Percentiles rank a stretch among this genome's conserved stretches.
Evolutionary conservation across 768 basidiomycete genomes (phyloP).

Genomic region (Gautieria morchelliformis): DNA sequence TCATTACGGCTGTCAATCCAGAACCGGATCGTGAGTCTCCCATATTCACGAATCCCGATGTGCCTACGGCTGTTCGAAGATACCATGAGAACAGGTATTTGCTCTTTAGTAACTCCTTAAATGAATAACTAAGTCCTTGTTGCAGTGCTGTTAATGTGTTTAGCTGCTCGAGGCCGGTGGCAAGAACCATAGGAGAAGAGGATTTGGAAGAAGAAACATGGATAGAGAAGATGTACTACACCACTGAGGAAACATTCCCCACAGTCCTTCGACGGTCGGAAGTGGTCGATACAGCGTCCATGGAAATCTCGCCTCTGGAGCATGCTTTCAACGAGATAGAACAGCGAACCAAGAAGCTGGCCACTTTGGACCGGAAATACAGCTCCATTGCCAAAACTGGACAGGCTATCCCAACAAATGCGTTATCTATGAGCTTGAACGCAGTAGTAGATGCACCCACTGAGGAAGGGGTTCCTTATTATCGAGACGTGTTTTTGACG

Average conservation of each 20-base stretch:
- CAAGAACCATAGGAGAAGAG: constrained; percentile 47
- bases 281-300: constrained; percentile 55
- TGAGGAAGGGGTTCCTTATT: constrained; percentile 68
- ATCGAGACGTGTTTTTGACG: constrained; percentile 68
- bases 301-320: constrained; percentile 80
- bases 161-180: constrained; percentile 61
- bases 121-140: background rate
- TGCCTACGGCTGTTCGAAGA: constrained; percentile 64
- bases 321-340: constrained; percentile 76
- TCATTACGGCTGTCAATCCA: constrained; percentile 76
- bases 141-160: constrained; percentile 74
- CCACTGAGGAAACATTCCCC: constrained; percentile 83
- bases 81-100: constrained; percentile 82
- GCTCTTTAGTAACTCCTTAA: background rate
- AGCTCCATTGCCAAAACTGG: constrained; percentile 69
- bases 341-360: constrained; percentile 69
- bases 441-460: constrained; percentile 74
- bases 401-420: constrained; percentile 66
- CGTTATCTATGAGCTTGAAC: constrained; percentile 80
- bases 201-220: constrained; percentile 51
- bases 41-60: constrained; percentile 80
- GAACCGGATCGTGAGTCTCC: constrained; percentile 72
- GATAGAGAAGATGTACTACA: constrained; percentile 83
- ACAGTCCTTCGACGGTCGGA: constrained; percentile 87
- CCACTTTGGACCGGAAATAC: constrained; percentile 58